Conservation (phyloP, 176 grass and related monocot species). For the Microstegium vimineum region DNA sequence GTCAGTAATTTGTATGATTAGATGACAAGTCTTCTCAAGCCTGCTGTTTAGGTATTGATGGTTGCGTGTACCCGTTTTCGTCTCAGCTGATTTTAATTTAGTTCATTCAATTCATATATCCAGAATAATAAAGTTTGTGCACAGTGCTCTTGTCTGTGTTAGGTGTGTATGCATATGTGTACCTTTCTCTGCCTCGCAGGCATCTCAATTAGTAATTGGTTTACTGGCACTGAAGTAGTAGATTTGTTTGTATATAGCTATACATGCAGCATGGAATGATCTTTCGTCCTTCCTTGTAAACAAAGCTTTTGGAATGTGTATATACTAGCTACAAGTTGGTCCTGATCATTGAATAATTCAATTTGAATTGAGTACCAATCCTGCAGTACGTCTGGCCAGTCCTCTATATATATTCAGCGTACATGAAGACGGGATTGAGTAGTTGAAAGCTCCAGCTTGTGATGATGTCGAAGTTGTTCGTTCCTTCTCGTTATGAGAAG, state of each 20-base stretch:
- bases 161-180: neutral
- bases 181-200: neutral
- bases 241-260: neutral
- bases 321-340: neutral
- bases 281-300: neutral
- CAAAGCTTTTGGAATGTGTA: slow-evolving; percentile 12
- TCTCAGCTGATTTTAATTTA: neutral
- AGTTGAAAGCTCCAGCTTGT: neutral
- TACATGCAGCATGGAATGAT: neutral
- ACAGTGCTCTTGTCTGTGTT: neutral
- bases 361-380: neutral
- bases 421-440: neutral
- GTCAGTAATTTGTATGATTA: slow-evolving; percentile 5
- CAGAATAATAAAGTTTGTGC: neutral
- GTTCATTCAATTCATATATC: slow-evolving; percentile 2
- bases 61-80: slow-evolving; percentile 21
- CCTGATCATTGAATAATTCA: neutral
- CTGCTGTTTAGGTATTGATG: slow-evolving; percentile 21
- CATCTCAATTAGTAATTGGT: neutral
- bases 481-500: neutral
- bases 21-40: slow-evolving; percentile 9
- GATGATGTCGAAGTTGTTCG: neutral
- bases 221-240: neutral
- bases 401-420: too few relatives aligned
- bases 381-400: neutral